These are phyloP conservation scores for Dryadomyces quercus-mongolicae DNA, from an alignment of 2,329 filamentous ascomycete species.

Conservation along the genomic window DNA sequence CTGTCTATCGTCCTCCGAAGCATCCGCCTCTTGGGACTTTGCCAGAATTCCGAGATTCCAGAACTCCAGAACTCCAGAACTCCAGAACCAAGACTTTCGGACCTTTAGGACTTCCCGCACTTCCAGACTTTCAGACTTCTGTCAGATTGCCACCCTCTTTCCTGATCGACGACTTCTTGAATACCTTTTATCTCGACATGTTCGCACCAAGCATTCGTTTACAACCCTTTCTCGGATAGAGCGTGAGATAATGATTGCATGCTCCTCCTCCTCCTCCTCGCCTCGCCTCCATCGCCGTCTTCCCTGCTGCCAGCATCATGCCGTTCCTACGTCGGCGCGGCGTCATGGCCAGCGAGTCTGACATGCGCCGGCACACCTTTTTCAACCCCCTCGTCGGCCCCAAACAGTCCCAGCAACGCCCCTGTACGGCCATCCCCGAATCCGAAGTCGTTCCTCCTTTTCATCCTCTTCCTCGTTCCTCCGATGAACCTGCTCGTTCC, in stretches of 20 bases:
- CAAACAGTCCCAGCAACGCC: not conserved
- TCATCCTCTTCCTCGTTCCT: not conserved
- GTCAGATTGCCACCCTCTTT: too few relatives aligned
- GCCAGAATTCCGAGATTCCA: too few relatives aligned
- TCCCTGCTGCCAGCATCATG: constrained; percentile 27
- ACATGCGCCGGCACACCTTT: constrained; percentile 39
- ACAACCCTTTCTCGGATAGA: not conserved
- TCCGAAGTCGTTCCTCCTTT: not conserved
- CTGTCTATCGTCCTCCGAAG: not conserved
- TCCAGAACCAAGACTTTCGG: too few relatives aligned
- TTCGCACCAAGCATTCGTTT: not conserved
- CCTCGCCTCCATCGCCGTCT: not conserved
- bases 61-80: too few relatives aligned
- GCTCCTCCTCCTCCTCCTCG: not conserved
- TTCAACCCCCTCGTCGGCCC: constrained; percentile 18
- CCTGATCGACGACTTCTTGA: too few relatives aligned
- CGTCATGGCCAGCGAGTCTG: constrained; percentile 45
- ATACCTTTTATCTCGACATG: too few relatives aligned
- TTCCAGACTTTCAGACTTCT: too few relatives aligned
- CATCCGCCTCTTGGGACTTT: too few relatives aligned
- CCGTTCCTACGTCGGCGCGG: constrained; percentile 50
- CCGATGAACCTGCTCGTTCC: not conserved
- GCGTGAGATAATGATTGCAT: constrained; percentile 1
- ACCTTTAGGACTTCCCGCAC: not conserved
- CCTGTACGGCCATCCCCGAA: constrained; percentile 9